Percentiles rank a stretch among this genome's conserved stretches.
phyloP scores from a whole-genome alignment of 2,329 filamentous ascomycete species.

The Aureobasidium leucospermi region DNA sequence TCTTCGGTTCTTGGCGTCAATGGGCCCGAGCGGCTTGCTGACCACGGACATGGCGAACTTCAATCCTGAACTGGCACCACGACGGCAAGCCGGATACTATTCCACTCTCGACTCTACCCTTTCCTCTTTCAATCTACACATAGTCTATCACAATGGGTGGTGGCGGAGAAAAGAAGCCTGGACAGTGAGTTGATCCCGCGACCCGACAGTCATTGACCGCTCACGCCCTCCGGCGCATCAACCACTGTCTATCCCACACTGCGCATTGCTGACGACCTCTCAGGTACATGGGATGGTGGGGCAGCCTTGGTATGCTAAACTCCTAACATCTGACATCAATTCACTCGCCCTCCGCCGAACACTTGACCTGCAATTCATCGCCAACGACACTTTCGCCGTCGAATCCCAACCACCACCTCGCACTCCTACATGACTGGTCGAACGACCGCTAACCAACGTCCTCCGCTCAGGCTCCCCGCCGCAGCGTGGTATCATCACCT shows the following conservation, averaged over 20 bases:
- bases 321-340: conserved; percentile 23
- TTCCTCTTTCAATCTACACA: neutral
- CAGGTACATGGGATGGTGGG: conserved; percentile 71
- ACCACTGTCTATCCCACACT: neutral
- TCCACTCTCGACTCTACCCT: neutral
- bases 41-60: conserved; percentile 13
- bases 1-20: conserved; percentile 12
- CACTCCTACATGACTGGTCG: neutral
- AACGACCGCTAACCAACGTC: conserved; percentile 18
- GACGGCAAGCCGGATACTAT: neutral
- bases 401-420: conserved; percentile 1
- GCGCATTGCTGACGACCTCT: conserved; percentile 23
- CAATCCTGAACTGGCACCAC: conserved; percentile 1
- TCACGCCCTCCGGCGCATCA: neutral
- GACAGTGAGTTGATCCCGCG: conserved; percentile 28
- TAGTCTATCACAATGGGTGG: conserved; percentile 31
- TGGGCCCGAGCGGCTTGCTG: conserved; percentile 5
- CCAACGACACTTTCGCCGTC: neutral
- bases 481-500: conserved; percentile 59
- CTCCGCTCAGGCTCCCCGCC: conserved; percentile 35
- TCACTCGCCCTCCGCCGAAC: neutral
- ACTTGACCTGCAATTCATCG: neutral
- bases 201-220: neutral
- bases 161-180: conserved; percentile 35
- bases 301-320: conserved; percentile 57